Base-by-base conservation (phyloP, 768 basidiomycete genomes). In the Suillus ampliporus region DNA sequence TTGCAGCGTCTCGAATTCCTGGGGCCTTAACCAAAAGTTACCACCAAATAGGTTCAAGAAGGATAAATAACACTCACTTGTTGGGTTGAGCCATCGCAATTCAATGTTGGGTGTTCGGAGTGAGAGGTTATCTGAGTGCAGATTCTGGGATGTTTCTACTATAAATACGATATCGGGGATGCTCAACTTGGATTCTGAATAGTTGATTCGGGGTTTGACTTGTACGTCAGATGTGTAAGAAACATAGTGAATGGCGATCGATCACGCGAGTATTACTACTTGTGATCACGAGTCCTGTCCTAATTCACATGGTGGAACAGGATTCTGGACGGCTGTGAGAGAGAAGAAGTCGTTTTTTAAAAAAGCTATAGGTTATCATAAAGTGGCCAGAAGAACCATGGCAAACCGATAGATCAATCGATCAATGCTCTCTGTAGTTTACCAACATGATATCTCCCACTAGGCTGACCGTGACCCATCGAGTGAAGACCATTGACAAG, bases 1-100 rank as follows among this genome's bases (percentile, higher is more conserved):
- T 73, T 89, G 84, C 21, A 87, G 69, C 1, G 87, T 89, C 67
- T 88, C 86, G 65, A 88, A 89, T 64, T 86, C 83, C 35, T 83
- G 82, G 1, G 72, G 71, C 64, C 79, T 76, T 34, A 1, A 21
- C 38, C 23, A n/a, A 19, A 19, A 35, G 5, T n/a, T 14, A 11
- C 4, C 5, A 43, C 15, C 17, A 43, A 61, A 8, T 23, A 50
- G 2, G 6, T n/a, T 37, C 2, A 34, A 17, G 17, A 1, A 43
- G 2, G 15, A 14, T n/a, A n/a, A 10, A 17, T 2, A 11, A 3
- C 10, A 61, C 69, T 53, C 47, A 68, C 73, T 61, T 74, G 63
- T 71, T 67, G 34, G 64, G 50, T 37, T 72, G 64, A 6, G 72
- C 40, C 74, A 74, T 75, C 1, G 11, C 13, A 14, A 59, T 9